A percentile compares a stretch with the other conserved stretches of the same genome.
phyloP scores from a whole-genome alignment of 2,329 filamentous ascomycete genomes.

The Diaporthe caulivora region DNA sequence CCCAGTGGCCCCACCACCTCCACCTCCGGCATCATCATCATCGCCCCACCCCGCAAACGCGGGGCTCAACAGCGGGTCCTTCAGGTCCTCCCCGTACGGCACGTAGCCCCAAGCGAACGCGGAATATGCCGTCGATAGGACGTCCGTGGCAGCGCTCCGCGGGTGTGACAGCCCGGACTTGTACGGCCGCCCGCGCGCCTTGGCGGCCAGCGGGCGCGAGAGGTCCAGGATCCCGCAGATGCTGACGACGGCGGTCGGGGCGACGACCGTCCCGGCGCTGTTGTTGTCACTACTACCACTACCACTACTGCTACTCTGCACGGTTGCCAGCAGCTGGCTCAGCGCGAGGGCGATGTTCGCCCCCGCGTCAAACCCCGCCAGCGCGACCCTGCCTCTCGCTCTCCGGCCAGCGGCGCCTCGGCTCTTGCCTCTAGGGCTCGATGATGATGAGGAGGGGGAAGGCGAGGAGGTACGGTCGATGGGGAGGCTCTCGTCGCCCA shows the following conservation, averaged over 20 bases:
- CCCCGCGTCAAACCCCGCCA: constrained; percentile 65
- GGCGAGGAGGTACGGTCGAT: constrained; percentile 52
- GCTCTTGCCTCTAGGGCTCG: not conserved
- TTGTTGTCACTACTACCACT: not conserved
- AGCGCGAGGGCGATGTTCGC: constrained; percentile 60
- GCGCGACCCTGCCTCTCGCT: constrained; percentile 48
- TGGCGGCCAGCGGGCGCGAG: constrained; percentile 46
- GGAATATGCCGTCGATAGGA: constrained; percentile 44
- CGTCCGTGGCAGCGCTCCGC: constrained; percentile 45
- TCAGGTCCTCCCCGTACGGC: constrained; percentile 47
- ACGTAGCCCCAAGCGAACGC: constrained; percentile 59
- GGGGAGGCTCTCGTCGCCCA: constrained; percentile 58
- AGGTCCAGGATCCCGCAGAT: constrained; percentile 61
- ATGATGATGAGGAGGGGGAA: no score
- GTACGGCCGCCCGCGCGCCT: constrained; percentile 50
- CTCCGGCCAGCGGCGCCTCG: not conserved
- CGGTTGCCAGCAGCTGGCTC: constrained; percentile 52
- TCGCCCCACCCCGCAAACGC: constrained; percentile 44
- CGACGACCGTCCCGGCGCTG: not conserved
- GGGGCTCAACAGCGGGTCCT: constrained; percentile 57
- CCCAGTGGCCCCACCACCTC: constrained; percentile 39
- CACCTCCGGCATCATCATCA: not conserved
- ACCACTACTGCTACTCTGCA: constrained; percentile 41
- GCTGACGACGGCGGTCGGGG: constrained; percentile 52
- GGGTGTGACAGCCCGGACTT: constrained; percentile 49